Evolutionary conservation across 2,329 filamentous ascomycete species (phyloP).

Genomic region (Rutstroemia sydowiana): DNA sequence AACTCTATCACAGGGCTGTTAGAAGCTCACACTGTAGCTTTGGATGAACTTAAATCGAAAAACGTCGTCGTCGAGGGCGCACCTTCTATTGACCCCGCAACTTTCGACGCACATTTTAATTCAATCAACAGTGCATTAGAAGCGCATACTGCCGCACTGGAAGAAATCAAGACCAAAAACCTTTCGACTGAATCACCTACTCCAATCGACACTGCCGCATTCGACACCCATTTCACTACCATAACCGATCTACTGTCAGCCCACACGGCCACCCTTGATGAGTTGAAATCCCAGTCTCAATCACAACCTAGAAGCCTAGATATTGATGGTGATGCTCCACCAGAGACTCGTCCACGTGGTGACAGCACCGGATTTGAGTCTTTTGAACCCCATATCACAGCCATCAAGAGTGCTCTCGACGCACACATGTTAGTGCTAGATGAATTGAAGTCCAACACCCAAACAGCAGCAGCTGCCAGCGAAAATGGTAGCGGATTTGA

Average conservation of each 20-base stretch:
- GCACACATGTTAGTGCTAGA: slow-evolving; percentile 15
- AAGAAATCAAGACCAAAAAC: slow-evolving; percentile 1
- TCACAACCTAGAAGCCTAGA: no score
- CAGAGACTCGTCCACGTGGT: background rate
- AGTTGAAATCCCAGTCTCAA: background rate
- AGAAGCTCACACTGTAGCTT: slow-evolving; percentile 10
- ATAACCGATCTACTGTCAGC: slow-evolving; percentile 13
- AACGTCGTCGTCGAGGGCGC: background rate
- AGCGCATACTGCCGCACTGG: slow-evolving; percentile 2
- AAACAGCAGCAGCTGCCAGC: background rate
- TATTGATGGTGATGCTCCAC: no score
- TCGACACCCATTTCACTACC: slow-evolving; percentile 9
- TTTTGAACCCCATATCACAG: slow-evolving; percentile 17
- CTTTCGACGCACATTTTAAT: slow-evolving; percentile 1
- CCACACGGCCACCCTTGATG: slow-evolving; percentile 9
- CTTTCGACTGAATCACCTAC: background rate
- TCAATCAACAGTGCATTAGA: background rate
- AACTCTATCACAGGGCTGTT: slow-evolving; percentile 4
- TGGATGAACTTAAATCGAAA: slow-evolving; percentile 17
- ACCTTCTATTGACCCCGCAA: background rate
- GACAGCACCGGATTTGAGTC: slow-evolving; percentile 3
- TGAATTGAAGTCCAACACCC: slow-evolving; percentile 13
- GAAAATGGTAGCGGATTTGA: background rate
- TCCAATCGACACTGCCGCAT: background rate
- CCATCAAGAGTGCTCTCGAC: slow-evolving; percentile 18